Base-by-base conservation (phyloP, 2,329 filamentous ascomycete genomes). In the Tolypocladium tropicale region DNA sequence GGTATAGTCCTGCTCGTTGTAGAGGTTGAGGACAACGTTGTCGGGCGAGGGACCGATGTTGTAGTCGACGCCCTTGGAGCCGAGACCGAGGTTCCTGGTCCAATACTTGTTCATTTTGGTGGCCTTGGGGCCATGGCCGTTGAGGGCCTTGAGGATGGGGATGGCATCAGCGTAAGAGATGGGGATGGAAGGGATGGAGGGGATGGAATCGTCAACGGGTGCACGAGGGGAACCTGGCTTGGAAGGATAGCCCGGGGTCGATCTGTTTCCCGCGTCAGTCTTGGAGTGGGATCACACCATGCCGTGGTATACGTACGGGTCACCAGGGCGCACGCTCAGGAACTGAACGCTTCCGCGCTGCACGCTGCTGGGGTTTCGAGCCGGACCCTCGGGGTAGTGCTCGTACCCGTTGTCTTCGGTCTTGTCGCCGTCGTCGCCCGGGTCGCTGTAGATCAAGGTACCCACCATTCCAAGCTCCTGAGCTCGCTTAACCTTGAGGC, bases 181-280 rank as follows among this genome's bases (percentile, higher is more conserved):
- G 4, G 93, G 93, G 1, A 96, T 75, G 0, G 93, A 97, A 0
- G 94, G 93, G 55, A 97, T 97, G 3, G 82, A 84, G 0, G 94
- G 89, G 34, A 87, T 94, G 7, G 81, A 80, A 32, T 81, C 76
- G 23, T 90, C 78, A 0, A 86, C 83, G 9, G 90, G 83, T 57
- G 84, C 78, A 28, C 93, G 86, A 37, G 90, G 89, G 28, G 79
- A 88, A n/a, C 88, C 93, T 6, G 92, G 93, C 69, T 93, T 93
- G 0, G 91, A 96, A 9, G 93, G 89, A 66, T 96, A 96, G 12
- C 94, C 94, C 21, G 91, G 90, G 0, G 94, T 97, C 0, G 94
- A 95, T 52, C 74, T 76, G 55, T 11, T 25, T 6, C 10, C 14
- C 11, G 28, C 2, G 25, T 46, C 21, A 49, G 28, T n/a, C 25